Evolutionary conservation across 1,139 yeast genomes (phyloP), one percentile per base, ranked within the genome.

Genomic region (Hemisphaericaspora xylanilytica): DNA sequence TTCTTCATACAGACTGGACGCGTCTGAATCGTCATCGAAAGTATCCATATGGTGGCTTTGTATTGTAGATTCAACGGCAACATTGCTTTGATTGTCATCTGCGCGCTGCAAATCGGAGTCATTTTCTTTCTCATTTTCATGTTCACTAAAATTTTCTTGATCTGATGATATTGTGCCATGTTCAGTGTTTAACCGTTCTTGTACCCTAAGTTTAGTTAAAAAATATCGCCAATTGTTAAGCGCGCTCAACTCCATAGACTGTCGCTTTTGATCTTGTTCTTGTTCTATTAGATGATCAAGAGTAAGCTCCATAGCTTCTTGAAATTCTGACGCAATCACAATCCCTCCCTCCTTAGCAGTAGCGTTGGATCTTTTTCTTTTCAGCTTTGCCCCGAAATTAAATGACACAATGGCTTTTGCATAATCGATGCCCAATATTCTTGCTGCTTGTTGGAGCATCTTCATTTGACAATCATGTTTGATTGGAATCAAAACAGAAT

Each of bases 331-430:
- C 3, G 85, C 82, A 8, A 90, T 80, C 2, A 92, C 84, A 20
- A 89, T 75, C 2, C 98, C 98, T 3, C 83, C 81, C 38, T 81
- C 77, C 41, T 70, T 33, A 11, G 37, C 31, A 27, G 16, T 67
- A 0, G 95, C 95, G 15, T 79, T 79, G 3, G 63, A 63, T 33
- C 75, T 55, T 4, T 43, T 48, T 4, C 44, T 49, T 33, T 44
- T 43, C 40, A 27, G 31, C 16, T 40, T 45, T n/a, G 59, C 54
- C 8, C 60, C 63, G 59, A 86, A 92, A 42, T 86, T 92, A 63
- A 94, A 90, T 0, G 94, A 89, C 3, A 83, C 81, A 3, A 90
- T 88, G 0, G 97, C 97, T 35, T 78, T 80, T 0, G 96, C 97
- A 62, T 73, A 89, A 52, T 88, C 96, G 5, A 92, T 71, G 0